Conservation (phyloP, 176 grass and related monocot species). For the Luzula sylvatica region DNA sequence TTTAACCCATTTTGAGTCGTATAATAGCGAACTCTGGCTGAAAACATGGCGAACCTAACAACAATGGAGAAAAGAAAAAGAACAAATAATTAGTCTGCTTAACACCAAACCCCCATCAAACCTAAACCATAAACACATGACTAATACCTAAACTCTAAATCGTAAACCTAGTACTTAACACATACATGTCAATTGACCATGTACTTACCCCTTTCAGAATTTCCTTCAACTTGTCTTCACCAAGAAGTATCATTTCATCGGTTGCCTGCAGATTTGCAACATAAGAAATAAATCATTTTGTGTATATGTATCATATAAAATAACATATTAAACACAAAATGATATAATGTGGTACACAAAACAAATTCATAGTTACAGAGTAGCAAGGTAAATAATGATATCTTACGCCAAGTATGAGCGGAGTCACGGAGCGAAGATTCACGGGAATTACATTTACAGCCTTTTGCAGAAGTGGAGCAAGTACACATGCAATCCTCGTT, state of each 20-base stretch:
- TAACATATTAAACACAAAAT: too few species aligned
- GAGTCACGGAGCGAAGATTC: constrained; percentile 14
- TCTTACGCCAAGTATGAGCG: constrained; percentile 40
- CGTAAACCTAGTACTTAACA: background rate
- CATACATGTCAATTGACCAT: background rate
- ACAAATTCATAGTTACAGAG: too few species aligned
- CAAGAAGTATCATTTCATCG: constrained; percentile 34
- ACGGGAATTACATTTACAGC: constrained; percentile 28
- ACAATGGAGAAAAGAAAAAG: background rate
- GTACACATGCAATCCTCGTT: constrained; percentile 21
- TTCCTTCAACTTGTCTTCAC: constrained; percentile 24
- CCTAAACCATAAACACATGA: background rate
- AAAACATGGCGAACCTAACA: constrained; percentile 30
- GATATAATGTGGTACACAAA: too few species aligned
- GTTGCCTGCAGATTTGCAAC: constrained; percentile 20
- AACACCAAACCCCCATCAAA: too few species aligned
- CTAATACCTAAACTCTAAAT: background rate
- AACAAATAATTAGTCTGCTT: background rate
- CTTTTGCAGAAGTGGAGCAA: constrained; percentile 26
- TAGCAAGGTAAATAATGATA: background rate
- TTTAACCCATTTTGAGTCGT: constrained; percentile 23
- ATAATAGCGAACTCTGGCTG: constrained; percentile 21
- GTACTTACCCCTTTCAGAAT: constrained; percentile 34
- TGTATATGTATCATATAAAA: too few species aligned
- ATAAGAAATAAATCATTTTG: too few species aligned